phyloP scores from a whole-genome alignment of 805 yeast species.

The Tetrapisispora fleetii region DNA sequence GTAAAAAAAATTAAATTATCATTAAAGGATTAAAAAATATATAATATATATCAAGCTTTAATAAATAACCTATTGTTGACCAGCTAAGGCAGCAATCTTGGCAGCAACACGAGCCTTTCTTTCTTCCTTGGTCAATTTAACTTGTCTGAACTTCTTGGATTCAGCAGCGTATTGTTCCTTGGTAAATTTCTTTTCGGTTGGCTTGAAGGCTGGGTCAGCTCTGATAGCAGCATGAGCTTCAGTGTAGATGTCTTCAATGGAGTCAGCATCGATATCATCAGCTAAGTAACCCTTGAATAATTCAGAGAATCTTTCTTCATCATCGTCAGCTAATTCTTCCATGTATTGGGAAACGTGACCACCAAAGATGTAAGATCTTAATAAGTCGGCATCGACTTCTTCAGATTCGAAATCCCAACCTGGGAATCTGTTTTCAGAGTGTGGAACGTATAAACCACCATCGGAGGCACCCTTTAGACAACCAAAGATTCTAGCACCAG shows the following conservation, averaged over 20 bases:
- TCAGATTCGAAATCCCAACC: conserved; percentile 99
- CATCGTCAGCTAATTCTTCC: conserved; percentile 99
- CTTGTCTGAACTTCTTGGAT: conserved; percentile 83
- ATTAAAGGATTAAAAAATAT: conserved; percentile 1
- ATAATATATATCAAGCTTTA: conserved; percentile 2
- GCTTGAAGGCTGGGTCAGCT: conserved; percentile 87
- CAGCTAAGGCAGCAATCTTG: conserved; percentile 87
- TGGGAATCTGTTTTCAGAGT: conserved; percentile 99
- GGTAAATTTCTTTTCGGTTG: conserved; percentile 86
- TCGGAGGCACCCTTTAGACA: conserved; percentile 99
- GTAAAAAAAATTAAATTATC: background rate
- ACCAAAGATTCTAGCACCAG: conserved; percentile 99
- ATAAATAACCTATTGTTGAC: conserved; percentile 20
- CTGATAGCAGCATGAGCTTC: conserved; percentile 94
- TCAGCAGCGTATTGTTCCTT: conserved; percentile 97
- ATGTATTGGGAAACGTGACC: conserved; percentile 99
- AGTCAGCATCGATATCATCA: conserved; percentile 96
- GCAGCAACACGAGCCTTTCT: conserved; percentile 81
- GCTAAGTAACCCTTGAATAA: conserved; percentile 94
- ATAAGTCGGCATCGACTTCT: conserved; percentile 94
- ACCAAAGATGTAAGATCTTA: conserved; percentile 99
- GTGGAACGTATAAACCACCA: conserved; percentile 99
- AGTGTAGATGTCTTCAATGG: conserved; percentile 87
- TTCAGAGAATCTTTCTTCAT: conserved; percentile 97
- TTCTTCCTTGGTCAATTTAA: conserved; percentile 84